Conservation (phyloP, 1,139 yeast genomes). For the Spathaspora sp. region DNA sequence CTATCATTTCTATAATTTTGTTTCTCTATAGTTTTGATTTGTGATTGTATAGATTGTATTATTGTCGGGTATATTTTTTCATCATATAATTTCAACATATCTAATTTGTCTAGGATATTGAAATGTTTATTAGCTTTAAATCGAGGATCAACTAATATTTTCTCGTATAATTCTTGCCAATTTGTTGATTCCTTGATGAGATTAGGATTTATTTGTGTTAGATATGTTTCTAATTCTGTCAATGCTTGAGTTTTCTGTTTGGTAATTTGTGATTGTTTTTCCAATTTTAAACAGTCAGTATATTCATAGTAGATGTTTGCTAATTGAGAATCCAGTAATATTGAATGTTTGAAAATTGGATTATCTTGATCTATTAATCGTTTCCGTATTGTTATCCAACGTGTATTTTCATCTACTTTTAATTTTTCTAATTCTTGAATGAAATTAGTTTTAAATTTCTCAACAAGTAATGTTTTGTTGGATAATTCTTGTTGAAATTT, state of each 20-base stretch:
- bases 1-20: constrained; percentile 58
- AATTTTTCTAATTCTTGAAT: constrained; percentile 43
- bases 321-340: constrained; percentile 58
- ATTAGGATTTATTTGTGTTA: constrained; percentile 32
- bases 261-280: constrained; percentile 31
- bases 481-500: constrained; percentile 55
- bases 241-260: constrained; percentile 49
- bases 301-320: constrained; percentile 52
- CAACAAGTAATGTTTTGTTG: constrained; percentile 52
- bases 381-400: constrained; percentile 63
- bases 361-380: constrained; percentile 54
- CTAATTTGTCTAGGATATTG: constrained; percentile 51
- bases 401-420: constrained; percentile 40
- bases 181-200: constrained; percentile 28
- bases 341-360: constrained; percentile 64
- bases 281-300: constrained; percentile 38
- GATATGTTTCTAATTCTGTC: constrained; percentile 50
- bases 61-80: constrained; percentile 45
- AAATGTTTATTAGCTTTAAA: constrained; percentile 62
- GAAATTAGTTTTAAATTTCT: constrained; percentile 57
- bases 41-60: constrained; percentile 29
- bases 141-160: constrained; percentile 47
- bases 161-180: constrained; percentile 48
- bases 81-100: constrained; percentile 57
- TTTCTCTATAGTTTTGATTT: constrained; percentile 35